Evolutionary conservation across 768 basidiomycete species (phyloP).

Genomic region (Leccinellum albellum): DNA sequence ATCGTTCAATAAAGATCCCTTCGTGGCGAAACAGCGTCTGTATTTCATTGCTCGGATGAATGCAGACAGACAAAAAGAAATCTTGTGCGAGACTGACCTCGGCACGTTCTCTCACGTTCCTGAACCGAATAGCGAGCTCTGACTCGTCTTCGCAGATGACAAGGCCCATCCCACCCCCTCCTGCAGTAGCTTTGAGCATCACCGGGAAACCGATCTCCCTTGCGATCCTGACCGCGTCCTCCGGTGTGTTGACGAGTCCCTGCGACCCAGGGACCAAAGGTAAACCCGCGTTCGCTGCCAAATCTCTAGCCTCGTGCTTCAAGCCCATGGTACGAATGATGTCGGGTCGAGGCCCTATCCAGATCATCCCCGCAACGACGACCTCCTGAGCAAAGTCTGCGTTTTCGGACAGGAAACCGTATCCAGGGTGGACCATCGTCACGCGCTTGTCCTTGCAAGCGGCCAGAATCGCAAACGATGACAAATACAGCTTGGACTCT

Average conservation of each 20-base stretch:
- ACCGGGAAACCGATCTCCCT: conserved; percentile 52
- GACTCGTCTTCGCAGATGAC: conserved; percentile 45
- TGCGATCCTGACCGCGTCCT: conserved; percentile 42
- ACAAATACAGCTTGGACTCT: conserved; percentile 46
- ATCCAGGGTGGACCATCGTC: conserved; percentile 60
- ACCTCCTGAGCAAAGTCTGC: conserved; percentile 49
- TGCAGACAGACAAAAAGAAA: not conserved
- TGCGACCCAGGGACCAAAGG: conserved; percentile 56
- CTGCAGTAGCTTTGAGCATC: conserved; percentile 64
- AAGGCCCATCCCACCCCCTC: conserved; percentile 70
- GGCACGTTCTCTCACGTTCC: conserved; percentile 38
- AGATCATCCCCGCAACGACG: conserved; percentile 46
- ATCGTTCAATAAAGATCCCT: conserved; percentile 59
- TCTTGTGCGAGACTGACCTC: conserved; percentile 37
- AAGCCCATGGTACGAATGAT: conserved; percentile 54
- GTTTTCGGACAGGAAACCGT: conserved; percentile 66
- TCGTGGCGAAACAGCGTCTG: conserved; percentile 44
- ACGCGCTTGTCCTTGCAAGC: conserved; percentile 40
- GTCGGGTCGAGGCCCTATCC: conserved; percentile 53
- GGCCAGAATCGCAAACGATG: conserved; percentile 35
- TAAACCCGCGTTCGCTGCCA: conserved; percentile 47
- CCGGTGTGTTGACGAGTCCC: conserved; percentile 39
- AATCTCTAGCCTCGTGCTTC: conserved; percentile 54
- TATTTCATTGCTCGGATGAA: conserved; percentile 14
- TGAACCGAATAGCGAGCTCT: conserved; percentile 38